Base-by-base conservation (phyloP, 2,329 filamentous ascomycete genomes). In the Penicillium sp. region DNA sequence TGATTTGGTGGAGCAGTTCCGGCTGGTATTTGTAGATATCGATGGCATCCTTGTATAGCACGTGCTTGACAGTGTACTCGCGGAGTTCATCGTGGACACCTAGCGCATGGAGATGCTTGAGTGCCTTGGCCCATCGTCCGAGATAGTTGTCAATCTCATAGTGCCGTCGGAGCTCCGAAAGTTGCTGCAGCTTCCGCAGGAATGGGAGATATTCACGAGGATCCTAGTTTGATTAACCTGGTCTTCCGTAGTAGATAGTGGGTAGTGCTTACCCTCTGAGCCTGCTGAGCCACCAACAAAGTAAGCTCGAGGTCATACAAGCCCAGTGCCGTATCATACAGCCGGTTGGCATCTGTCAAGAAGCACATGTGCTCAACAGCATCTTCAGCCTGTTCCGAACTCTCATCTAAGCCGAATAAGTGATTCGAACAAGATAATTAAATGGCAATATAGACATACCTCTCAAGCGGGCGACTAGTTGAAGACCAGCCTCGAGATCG, bases 281-380 rank as follows among this genome's bases (percentile, higher is more conserved):
- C 95, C 73, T 97, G 93, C 73, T 99, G 95, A 0, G 95, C 95
- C 13, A 99, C 91, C 6, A 97, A 83, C 11, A 99, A 83, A 3
- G 94, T 90, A 7, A 99, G 86, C 11, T 97, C 92, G 3, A 99
- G 86, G 71, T 98, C 89, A 74, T 99, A 99, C 2, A 98, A 83
- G 1, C 93, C 93, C 2, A 99, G 83, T 0, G 95, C 91, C 63
- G 93, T 89, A 64, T 97, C 92, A 71, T 97, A 99, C 0, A 99
- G 86, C 45, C 89, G 88, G 75, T 97, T 96, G 50, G 96, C 90
- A 76, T 99, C 95, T 0, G 93, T 92, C 47, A 99, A 85, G 83
- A 99, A 99, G 82, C 93, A 98, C 63, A 99, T 97, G 72, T 99
- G 95, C 74, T 97, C 93, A 23, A 97, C 90, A 0, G 94, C 94